phyloP scores from a whole-genome alignment of 352 stramenopile species.

The Phytophthora palmivora region DNA sequence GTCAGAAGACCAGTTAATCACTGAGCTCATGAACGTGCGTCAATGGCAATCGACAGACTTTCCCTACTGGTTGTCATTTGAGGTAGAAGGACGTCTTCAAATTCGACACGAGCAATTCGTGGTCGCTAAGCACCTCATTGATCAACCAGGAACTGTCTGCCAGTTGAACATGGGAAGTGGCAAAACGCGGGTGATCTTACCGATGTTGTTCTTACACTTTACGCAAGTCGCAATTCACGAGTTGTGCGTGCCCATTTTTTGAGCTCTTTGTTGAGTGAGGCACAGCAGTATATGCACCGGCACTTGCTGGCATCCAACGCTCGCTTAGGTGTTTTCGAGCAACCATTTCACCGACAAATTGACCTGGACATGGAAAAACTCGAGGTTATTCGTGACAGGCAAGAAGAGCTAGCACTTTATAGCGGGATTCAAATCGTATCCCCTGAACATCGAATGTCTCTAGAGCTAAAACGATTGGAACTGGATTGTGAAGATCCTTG shows the following conservation, averaged over 20 bases:
- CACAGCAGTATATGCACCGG: conserved; percentile 67
- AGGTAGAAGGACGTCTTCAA: conserved; percentile 80
- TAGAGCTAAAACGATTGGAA: conserved; percentile 81
- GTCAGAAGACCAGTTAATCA: conserved; percentile 43
- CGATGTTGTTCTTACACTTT: conserved; percentile 88
- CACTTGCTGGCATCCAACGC: conserved; percentile 55
- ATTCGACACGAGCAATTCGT: conserved; percentile 87
- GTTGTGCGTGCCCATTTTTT: conserved; percentile 75
- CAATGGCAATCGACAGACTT: conserved; percentile 61
- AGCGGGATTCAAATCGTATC: conserved; percentile 76
- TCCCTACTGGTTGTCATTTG: conserved; percentile 89
- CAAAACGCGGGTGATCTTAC: conserved; percentile 91
- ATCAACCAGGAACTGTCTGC: conserved; percentile 66
- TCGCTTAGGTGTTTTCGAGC: conserved; percentile 55
- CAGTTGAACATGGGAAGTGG: conserved; percentile 91
- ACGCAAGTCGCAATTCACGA: conserved; percentile 17
- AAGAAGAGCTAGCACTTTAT: conserved; percentile 45
- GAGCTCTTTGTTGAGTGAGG: conserved; percentile 66
- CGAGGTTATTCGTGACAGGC: conserved; percentile 37
- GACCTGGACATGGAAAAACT: conserved; percentile 38
- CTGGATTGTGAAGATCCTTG: conserved; percentile 1
- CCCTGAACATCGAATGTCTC: conserved; percentile 88
- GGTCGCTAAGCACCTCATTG: conserved; percentile 76
- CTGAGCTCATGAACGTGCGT: conserved; percentile 59
- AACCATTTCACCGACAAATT: conserved; percentile 76